phyloP scores from a whole-genome alignment of 441 rosid species.

The Omphalea diandra region DNA sequence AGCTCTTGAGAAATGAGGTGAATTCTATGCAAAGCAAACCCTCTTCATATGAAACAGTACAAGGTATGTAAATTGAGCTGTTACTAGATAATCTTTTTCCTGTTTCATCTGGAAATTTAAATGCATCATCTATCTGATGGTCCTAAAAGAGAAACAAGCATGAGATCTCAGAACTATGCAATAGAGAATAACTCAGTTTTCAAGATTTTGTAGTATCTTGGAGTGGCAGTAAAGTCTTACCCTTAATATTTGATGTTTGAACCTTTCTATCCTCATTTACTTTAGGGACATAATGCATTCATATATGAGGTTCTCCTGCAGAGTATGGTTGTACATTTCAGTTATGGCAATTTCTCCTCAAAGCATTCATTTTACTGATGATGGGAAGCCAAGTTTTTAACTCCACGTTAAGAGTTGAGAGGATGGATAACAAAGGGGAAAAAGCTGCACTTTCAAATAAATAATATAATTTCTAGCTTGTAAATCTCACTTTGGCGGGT shows the following conservation, averaged over 20 bases:
- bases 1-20: constrained; percentile 52
- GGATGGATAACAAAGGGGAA: background rate
- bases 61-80: constrained; percentile 47
- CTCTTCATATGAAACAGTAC: constrained; percentile 61
- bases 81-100: constrained; percentile 12
- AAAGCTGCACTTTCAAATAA: background rate
- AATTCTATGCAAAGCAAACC: constrained; percentile 49
- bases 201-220: background rate
- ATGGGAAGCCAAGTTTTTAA: background rate
- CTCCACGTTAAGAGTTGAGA: background rate
- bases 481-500: background rate
- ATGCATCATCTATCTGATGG: background rate
- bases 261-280: background rate
- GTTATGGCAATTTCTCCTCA: background rate
- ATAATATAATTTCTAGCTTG: background rate
- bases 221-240: background rate
- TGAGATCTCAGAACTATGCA: background rate
- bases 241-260: background rate
- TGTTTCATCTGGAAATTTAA: constrained; percentile 7
- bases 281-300: background rate
- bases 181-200: background rate
- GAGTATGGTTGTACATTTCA: background rate
- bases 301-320: background rate
- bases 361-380: background rate
- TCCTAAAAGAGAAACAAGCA: background rate